Evolutionary conservation across 768 basidiomycete genomes (phyloP), one percentile per base, ranked within the genome.

Genomic region (Kwoniella bestiolae): DNA sequence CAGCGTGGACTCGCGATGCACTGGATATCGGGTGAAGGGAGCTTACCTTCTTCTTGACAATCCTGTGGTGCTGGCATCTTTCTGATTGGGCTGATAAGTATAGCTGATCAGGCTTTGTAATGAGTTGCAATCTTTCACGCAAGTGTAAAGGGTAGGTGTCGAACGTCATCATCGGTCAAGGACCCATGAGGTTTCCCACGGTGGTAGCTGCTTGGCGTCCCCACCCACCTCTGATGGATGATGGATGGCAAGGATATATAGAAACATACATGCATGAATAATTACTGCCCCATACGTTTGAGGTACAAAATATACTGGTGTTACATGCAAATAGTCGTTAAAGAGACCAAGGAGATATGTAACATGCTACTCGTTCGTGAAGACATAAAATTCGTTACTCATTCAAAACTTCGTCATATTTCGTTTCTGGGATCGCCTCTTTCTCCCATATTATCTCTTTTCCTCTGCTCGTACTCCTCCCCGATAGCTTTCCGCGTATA

Each of bases 1-100:
- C 53, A 55, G 16, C 3, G 46, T 60, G 26, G 31, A 16, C 26
- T 18, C 5, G 12, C 6, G 14, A 41, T 26, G 16, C 31, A 28
- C 5, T 32, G 8, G 4, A 29, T 9, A 50, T 50, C 11, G 28
- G 28, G 29, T 14, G 8, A 16, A 52, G 7, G 2, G 21, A 18
- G n/a, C 29, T 61, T 23, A 77, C 78, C 78, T 67, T 80, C 69
- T 28, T 74, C 71, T 65, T 80, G 79, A 67, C 79, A 80, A 25
- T 73, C 68, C 57, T 76, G 75, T 11, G 66, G 51, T 16, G 52
- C 35, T 53, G 53, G 62, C 52, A 56, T 55, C n/a, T 7, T 44
- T 21, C 11, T 28, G 14, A 21, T 47, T 9, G n/a, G n/a, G n/a
- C n/a, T n/a, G n/a, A n/a, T n/a, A n/a, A n/a, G n/a, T n/a, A n/a